phyloP scores from a whole-genome alignment of 345 rosid species.

The Tarenaya hassleriana region DNA sequence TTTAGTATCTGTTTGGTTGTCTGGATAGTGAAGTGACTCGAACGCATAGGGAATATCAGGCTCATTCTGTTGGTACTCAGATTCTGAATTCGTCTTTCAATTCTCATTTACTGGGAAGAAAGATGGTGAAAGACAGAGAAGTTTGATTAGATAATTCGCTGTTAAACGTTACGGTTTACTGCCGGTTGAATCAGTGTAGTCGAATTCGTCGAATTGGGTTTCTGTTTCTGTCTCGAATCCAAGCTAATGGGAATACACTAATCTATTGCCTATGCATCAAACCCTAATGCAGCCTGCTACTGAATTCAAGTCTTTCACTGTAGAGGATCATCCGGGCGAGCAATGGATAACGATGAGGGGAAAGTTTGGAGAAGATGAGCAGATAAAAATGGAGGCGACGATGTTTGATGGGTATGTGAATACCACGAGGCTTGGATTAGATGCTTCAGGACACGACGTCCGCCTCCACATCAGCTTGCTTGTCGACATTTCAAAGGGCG shows the following conservation, averaged over 20 bases:
- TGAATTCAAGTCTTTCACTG: constrained; percentile 45
- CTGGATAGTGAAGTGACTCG: not conserved
- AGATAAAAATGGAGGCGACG: constrained; percentile 49
- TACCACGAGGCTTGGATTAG: constrained; percentile 42
- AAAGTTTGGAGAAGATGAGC: constrained; percentile 36
- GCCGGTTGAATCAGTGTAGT: no score
- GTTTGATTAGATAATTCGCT: not conserved
- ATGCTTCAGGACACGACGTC: constrained; percentile 38
- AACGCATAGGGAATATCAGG: not conserved
- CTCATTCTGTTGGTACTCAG: not conserved
- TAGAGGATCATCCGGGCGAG: constrained; percentile 52
- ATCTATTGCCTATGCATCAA: not conserved
- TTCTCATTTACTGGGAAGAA: no score
- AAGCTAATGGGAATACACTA: constrained; percentile 7
- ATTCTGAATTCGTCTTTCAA: not conserved
- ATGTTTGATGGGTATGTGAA: constrained; percentile 58
- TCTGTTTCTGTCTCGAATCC: constrained; percentile 7
- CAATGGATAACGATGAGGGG: constrained; percentile 50
- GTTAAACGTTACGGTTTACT: no score
- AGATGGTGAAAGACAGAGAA: no score
- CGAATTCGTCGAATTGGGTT: not conserved
- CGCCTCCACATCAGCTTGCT: constrained; percentile 55
- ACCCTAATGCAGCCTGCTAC: constrained; percentile 37
- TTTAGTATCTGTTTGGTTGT: not conserved
- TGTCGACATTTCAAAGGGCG: constrained; percentile 41